Evolutionary conservation across 192 early-diverging fungal species (phyloP).

Genomic region (Backusella sp.): DNA sequence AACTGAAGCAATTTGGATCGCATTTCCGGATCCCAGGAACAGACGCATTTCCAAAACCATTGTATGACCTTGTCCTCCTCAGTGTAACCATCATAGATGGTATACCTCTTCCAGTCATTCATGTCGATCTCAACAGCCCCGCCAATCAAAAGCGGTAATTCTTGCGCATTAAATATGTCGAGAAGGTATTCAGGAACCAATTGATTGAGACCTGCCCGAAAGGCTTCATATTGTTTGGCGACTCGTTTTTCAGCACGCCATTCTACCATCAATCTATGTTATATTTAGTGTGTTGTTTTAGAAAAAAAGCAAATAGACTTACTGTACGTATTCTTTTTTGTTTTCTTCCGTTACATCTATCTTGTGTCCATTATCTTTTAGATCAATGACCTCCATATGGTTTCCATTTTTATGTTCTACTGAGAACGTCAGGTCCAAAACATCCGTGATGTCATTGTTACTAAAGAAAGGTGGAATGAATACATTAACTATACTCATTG

Average conservation of each 20-base stretch:
- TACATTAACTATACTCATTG: background rate
- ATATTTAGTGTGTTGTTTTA: background rate
- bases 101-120: conserved; percentile 99
- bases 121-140: conserved; percentile 95
- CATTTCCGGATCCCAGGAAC: conserved; percentile 90
- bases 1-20: conserved; percentile 93
- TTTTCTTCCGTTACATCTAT: conserved; percentile 94
- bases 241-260: conserved; percentile 88
- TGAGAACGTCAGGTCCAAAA: conserved; percentile 85
- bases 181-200: conserved; percentile 93
- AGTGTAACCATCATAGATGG: conserved; percentile 96
- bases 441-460: conserved; percentile 86
- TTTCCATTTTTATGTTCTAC: conserved; percentile 91
- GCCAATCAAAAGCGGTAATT: conserved; percentile 95
- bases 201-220: conserved; percentile 92
- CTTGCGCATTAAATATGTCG: conserved; percentile 95
- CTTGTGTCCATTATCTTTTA: conserved; percentile 82
- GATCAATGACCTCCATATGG: conserved; percentile 81
- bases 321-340: conserved; percentile 94
- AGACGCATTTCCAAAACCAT: conserved; percentile 96
- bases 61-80: conserved; percentile 92
- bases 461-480: conserved; percentile 26
- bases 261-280: conserved; percentile 44
- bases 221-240: conserved; percentile 93
- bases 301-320: conserved; percentile 1